Base-by-base conservation (phyloP, 2,329 filamentous ascomycete species). In the Nannizziopsis barbatae region DNA sequence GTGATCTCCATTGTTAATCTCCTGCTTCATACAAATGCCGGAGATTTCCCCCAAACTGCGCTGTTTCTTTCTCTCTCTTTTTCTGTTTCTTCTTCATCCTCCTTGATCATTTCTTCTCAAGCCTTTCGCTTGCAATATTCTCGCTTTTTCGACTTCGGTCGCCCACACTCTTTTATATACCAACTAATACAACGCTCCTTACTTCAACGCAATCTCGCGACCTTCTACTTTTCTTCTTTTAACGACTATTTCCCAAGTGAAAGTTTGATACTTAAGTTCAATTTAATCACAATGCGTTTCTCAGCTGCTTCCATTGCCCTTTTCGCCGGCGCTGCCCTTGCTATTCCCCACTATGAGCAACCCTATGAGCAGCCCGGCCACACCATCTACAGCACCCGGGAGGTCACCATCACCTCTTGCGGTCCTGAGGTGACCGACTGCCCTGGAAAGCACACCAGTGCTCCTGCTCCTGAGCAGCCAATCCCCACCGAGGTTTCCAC, bases 331-430 rank as follows among this genome's bases (percentile, higher is more conserved):
- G 60, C 68, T 53, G 65, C 62, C 49, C 59, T 61, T 57, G 66
- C 66, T 53, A 50, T 62, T 50, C 64, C 63, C 53, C 57, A 59
- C 45, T 52, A 53, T 52, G 60, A 44, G 31, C 31, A 42, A 5
- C 12, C 40, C 22, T 50, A 52, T 44, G 42, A 50, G 52, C 49
- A n/a, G n/a, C n/a, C n/a, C n/a, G n/a, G 62, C 22, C 22, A 27
- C 56, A 72, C 75, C 60, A 68, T 79, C 68, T 78, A 75, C 73
- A 66, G 69, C 61, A 79, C 75, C 56, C 71, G 78, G 62, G 70
- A 74, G 62, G 69, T 76, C 57, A 81, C 78, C 67, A 69, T 81
- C 73, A 81, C 75, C 65, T 77, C 75, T 46, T 81, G 77, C 72
- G 72, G 66, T 50, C 69, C 77, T 43, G 71, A 72, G 52, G 77